These are phyloP conservation scores for Gossypium lobatum DNA, from an alignment of 441 rosid genomes.

Conservation along the genomic window DNA sequence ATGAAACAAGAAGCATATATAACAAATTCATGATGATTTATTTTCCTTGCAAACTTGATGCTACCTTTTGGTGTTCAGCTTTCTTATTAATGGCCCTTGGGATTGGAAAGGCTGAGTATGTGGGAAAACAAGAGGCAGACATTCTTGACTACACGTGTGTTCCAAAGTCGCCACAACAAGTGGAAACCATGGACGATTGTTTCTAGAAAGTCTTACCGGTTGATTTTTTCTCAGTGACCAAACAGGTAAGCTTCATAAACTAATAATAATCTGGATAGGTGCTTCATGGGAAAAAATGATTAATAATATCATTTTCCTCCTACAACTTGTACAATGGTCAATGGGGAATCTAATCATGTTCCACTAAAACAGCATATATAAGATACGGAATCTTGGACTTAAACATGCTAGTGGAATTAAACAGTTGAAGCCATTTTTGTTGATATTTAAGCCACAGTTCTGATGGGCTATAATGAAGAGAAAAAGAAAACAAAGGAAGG, in stretches of 20 bases:
- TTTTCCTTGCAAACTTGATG: conserved; percentile 1
- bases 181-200: not conserved
- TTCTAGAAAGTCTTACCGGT: conserved; percentile 7
- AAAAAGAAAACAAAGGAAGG: not conserved
- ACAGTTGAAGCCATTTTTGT: not conserved
- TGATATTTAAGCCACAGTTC: not conserved
- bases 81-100: not conserved
- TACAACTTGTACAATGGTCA: not conserved
- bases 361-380: not conserved
- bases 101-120: not conserved
- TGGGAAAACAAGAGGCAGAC: conserved; percentile 13
- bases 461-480: not conserved
- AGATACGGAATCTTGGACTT: not conserved
- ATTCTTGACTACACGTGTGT: conserved; percentile 16
- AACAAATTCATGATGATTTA: conserved; percentile 14
- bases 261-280: not conserved
- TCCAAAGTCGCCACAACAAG: not conserved
- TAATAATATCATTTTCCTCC: not conserved
- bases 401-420: too few species aligned
- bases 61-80: not conserved
- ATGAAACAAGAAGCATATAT: conserved; percentile 12
- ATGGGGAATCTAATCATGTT: not conserved
- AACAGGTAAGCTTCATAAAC: not conserved
- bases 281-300: not conserved
- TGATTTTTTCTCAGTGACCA: not conserved